Evolutionary conservation across 352 stramenopile species (phyloP).

Genomic region (Globisporangium cederbergense): DNA sequence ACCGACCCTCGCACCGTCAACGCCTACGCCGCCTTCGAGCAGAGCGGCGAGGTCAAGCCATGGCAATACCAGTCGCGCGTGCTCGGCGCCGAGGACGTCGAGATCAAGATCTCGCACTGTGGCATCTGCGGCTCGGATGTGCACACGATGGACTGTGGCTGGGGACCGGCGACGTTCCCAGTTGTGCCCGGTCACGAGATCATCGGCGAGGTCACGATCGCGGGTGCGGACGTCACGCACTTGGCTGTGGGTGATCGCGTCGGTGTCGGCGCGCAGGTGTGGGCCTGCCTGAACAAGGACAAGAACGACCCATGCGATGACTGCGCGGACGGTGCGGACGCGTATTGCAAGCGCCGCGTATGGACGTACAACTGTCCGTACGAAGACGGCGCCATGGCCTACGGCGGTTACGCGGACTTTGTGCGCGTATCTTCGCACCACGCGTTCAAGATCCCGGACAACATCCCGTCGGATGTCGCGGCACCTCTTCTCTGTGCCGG

Average conservation of each 20-base stretch:
- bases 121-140: constrained; percentile 60
- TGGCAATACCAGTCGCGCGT: constrained; percentile 44
- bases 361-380: constrained; percentile 54
- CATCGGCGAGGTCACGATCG: constrained; percentile 40
- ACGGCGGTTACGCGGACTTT: constrained; percentile 69
- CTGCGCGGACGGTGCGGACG: constrained; percentile 57
- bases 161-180: constrained; percentile 39
- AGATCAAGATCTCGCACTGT: constrained; percentile 64
- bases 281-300: constrained; percentile 5
- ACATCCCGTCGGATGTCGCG: constrained; percentile 47
- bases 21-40: constrained; percentile 35
- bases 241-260: constrained; percentile 4
- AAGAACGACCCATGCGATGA: constrained; percentile 42
- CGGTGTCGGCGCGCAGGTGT: constrained; percentile 16
- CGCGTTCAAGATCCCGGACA: constrained; percentile 73
- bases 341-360: constrained; percentile 51
- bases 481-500: constrained; percentile 81
- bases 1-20: constrained; percentile 36
- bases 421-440: constrained; percentile 63
- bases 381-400: constrained; percentile 19
- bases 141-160: constrained; percentile 47
- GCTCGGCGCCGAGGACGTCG: constrained; percentile 41
- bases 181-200: constrained; percentile 56
- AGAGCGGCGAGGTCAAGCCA: constrained; percentile 24
- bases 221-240: not conserved